phyloP scores from a whole-genome alignment of 306 rosid genomes.

The Cajanus cajan region DNA sequence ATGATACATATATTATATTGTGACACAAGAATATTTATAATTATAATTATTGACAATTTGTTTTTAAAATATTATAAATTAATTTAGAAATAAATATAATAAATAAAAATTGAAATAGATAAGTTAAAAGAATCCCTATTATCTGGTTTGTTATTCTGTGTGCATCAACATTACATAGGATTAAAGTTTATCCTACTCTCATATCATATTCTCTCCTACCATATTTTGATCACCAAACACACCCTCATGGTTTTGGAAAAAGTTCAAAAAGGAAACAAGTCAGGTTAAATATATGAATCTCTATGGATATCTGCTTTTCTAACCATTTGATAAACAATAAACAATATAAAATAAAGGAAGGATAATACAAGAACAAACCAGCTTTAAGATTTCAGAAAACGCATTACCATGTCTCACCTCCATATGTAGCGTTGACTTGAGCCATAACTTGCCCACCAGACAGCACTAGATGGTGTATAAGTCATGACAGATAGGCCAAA shows the following conservation, averaged over 20 bases:
- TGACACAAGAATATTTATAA: too few relatives aligned
- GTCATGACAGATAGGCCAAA: slow-evolving; percentile 91
- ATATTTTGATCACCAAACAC: too few relatives aligned
- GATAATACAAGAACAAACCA: slow-evolving; percentile 5
- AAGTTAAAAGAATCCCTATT: too few relatives aligned
- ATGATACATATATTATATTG: too few relatives aligned
- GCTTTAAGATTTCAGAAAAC: slow-evolving; percentile 11
- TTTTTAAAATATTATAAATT: too few relatives aligned
- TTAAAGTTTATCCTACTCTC: too few relatives aligned
- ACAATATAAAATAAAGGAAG: slow-evolving; percentile 12
- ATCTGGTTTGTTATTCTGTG: too few relatives aligned
- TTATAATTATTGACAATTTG: too few relatives aligned
- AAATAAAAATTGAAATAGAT: too few relatives aligned
- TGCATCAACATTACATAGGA: too few relatives aligned
- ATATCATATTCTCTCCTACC: too few relatives aligned
- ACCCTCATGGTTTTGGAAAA: background rate
- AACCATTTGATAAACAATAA: slow-evolving; percentile 9
- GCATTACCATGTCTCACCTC: slow-evolving; percentile 77
- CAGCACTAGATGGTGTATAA: slow-evolving; percentile 90
- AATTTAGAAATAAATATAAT: too few relatives aligned
- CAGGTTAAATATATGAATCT: background rate
- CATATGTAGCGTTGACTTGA: slow-evolving; percentile 85
- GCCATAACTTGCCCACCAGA: slow-evolving; percentile 98
- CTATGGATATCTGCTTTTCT: slow-evolving; percentile 2
- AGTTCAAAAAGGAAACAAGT: background rate